Base-by-base conservation (phyloP, 768 basidiomycete genomes). In the Russula olivacea region DNA sequence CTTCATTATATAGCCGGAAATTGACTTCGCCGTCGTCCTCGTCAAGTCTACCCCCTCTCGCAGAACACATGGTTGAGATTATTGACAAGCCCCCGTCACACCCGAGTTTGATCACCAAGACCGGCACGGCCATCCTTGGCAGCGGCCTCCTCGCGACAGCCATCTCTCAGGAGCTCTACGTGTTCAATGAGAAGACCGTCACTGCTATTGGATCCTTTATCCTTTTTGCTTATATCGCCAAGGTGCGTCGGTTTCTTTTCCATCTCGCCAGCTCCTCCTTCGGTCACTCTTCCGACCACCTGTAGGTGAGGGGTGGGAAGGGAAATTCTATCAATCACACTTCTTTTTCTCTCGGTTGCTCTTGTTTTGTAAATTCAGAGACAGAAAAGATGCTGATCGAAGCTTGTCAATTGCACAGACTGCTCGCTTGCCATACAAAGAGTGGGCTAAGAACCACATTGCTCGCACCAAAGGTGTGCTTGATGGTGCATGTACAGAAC, bases 371-470 rank as follows among this genome's bases (percentile, higher is more conserved):
- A 28, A 34, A 17, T 4, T 8, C 21, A n/a, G 28, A 41, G 8
- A 25, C 2, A 4, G 41, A 21, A 41, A 19, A 21, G n/a, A 8
- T 28, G 32, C 49, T 57, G 19, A 54, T 51, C 30, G 32, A 23
- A n/a, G n/a, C 36, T 19, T 45, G 10, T 34, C 9, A 32, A 9
- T 9, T 45, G 55, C 66, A 28, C 71, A 92, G 90, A 79, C 83
- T 54, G 79, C 91, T 69, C 84, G 86, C 61, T 88, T 88, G 68
- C 96, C 97, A 7, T 98, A 96, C 81, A 81, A 81, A 68, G 83
- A 91, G 68, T 98, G 95, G 95, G 94, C 95, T 4, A 85, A 90
- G 63, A 85, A 83, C 23, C 88, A 97, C 73, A 89, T 98, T 73
- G 77, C 87, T 68, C 85, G 87, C 64, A 89, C 97, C 79, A 87